Evolutionary conservation across 176 grass and related monocot species (phyloP).

Genomic region (Aegilops speltoides): DNA sequence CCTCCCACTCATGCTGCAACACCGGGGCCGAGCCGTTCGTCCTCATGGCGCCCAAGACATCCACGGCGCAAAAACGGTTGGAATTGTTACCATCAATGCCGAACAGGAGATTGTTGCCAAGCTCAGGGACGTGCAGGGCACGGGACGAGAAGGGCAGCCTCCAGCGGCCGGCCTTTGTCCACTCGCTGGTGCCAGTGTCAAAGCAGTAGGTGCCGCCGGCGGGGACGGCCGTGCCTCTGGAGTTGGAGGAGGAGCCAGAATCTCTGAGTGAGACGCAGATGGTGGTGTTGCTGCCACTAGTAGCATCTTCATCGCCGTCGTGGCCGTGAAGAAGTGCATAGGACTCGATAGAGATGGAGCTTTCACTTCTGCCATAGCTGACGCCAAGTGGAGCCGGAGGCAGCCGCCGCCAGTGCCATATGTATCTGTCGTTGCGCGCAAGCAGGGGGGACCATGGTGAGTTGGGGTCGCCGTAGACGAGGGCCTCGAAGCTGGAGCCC

Average conservation of each 20-base stretch:
- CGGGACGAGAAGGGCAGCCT: neutral
- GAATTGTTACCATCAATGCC: neutral
- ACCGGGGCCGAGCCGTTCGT: neutral
- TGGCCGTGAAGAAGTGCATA: neutral
- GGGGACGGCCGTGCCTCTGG: neutral
- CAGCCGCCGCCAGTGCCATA: neutral
- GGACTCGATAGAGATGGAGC: neutral
- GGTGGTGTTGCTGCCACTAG: neutral
- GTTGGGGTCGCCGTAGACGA: neutral
- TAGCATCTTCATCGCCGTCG: no score
- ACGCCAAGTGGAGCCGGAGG: neutral
- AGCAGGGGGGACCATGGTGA: no score
- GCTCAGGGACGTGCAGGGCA: neutral
- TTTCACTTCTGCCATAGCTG: neutral
- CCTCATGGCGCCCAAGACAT: neutral
- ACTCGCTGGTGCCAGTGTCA: neutral
- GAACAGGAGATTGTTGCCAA: neutral
- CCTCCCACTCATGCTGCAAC: neutral
- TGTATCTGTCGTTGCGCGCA: no score
- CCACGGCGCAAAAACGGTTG: neutral
- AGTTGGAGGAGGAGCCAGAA: neutral
- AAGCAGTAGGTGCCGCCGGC: neutral
- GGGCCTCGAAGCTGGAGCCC: neutral
- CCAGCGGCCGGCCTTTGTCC: neutral
- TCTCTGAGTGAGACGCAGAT: neutral